Evolutionary conservation across 73 alveolate species (phyloP).

Genomic region (Breviolum minutum): DNA sequence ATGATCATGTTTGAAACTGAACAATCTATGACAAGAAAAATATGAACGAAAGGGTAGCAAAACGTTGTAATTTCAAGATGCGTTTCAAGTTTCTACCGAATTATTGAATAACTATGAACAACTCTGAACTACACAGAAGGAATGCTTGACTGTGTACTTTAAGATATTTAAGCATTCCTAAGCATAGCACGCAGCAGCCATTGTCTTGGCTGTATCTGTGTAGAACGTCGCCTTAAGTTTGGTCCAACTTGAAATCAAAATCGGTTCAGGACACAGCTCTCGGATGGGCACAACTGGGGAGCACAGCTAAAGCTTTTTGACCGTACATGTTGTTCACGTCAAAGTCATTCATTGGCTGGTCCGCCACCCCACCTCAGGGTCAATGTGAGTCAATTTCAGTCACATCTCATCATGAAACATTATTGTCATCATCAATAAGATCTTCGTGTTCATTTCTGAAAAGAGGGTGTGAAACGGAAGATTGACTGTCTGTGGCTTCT

Average conservation of each 20-base stretch:
- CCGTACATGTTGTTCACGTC: constrained; percentile 51
- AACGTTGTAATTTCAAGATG: not conserved
- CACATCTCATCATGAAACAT: no score
- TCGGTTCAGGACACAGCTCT: not conserved
- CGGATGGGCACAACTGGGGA: not conserved
- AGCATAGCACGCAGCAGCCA: not conserved
- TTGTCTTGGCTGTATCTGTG: constrained; percentile 17
- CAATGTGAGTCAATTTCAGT: no score
- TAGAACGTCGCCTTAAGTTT: constrained; percentile 17
- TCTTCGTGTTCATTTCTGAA: no score
- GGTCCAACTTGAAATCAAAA: not conserved
- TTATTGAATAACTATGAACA: no score
- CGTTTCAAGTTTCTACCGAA: no score
- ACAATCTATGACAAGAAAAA: not conserved
- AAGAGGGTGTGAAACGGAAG: not conserved
- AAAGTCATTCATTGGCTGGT: constrained; percentile 16
- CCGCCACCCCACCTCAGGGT: constrained; percentile 38
- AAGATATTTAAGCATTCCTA: not conserved
- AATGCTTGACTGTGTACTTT: no score
- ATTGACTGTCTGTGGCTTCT: not conserved
- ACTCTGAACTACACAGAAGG: no score
- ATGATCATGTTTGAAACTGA: not conserved
- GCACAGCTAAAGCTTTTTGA: not conserved
- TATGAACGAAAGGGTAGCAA: not conserved
- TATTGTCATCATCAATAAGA: no score